Evolutionary conservation across 257 asterid species (phyloP).

Genomic region (Rubia yunnanensis): DNA sequence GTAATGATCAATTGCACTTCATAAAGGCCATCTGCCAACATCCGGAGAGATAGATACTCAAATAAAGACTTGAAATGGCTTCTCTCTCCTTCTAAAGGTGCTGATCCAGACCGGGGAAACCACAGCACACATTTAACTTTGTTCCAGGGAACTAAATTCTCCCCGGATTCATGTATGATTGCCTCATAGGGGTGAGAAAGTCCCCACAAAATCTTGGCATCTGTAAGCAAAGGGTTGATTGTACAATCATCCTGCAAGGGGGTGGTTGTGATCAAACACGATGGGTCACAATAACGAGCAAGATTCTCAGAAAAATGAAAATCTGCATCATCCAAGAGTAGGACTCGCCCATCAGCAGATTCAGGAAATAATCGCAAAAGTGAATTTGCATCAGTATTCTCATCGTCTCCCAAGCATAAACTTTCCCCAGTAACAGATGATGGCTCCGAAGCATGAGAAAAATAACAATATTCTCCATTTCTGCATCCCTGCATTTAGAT

Average conservation of each 20-base stretch:
- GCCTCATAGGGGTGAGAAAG: slow-evolving; percentile 58
- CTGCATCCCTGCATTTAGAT: slow-evolving; percentile 81
- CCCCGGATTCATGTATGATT: slow-evolving; percentile 38
- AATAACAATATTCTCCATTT: slow-evolving; percentile 60
- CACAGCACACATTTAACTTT: slow-evolving; percentile 64
- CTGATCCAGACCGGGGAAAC: slow-evolving; percentile 63
- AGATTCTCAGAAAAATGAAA: slow-evolving; percentile 56
- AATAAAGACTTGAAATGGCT: slow-evolving; percentile 38
- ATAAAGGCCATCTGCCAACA: slow-evolving; percentile 48
- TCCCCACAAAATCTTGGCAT: slow-evolving; percentile 48
- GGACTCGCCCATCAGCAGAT: slow-evolving; percentile 42
- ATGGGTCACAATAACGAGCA: slow-evolving; percentile 34
- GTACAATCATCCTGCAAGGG: slow-evolving; percentile 32
- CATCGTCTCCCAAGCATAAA: slow-evolving; percentile 48
- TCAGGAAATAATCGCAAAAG: slow-evolving; percentile 53
- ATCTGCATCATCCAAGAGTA: slow-evolving; percentile 58
- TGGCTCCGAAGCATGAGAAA: slow-evolving; percentile 60
- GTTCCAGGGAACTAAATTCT: slow-evolving; percentile 46
- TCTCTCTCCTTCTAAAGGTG: slow-evolving; percentile 35
- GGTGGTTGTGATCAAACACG: slow-evolving; percentile 53
- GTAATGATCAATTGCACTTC: slow-evolving; percentile 54
- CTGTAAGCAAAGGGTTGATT: slow-evolving; percentile 31
- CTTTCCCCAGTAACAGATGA: slow-evolving; percentile 22
- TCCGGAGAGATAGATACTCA: slow-evolving; percentile 58
- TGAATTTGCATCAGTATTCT: slow-evolving; percentile 25